Conservation (phyloP, 2,329 filamentous ascomycete genomes). For the Penicillium sp. region DNA sequence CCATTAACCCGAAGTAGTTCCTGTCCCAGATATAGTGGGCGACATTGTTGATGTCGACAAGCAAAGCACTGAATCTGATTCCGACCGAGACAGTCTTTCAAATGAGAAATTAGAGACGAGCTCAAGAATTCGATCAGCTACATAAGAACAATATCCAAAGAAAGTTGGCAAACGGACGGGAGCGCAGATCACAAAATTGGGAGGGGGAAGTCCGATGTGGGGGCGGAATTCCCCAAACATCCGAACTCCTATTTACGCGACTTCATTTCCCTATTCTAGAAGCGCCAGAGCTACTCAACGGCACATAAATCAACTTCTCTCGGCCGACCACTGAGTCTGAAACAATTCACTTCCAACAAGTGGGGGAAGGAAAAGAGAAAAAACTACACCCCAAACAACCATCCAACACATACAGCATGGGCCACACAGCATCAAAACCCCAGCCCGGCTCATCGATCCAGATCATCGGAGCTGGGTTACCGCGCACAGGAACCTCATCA, state of each 20-base stretch:
- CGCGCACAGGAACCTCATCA: slow-evolving; percentile 55
- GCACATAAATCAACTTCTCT: background rate
- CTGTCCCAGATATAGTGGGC: background rate
- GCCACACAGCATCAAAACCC: slow-evolving; percentile 21
- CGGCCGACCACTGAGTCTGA: background rate
- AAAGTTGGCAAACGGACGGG: background rate
- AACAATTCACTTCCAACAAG: background rate
- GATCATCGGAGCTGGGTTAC: slow-evolving; percentile 32
- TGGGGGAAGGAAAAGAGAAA: background rate
- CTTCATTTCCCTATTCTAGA: background rate
- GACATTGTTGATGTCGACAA: background rate
- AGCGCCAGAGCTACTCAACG: background rate
- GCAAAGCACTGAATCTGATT: background rate
- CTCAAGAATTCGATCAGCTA: no score
- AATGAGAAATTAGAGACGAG: background rate
- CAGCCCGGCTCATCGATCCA: slow-evolving; percentile 20
- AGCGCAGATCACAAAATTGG: background rate
- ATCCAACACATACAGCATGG: slow-evolving; percentile 14
- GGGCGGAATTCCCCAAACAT: background rate
- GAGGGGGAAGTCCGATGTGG: slow-evolving; percentile 1
- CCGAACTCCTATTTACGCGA: background rate
- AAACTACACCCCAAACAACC: background rate
- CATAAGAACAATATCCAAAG: no score
- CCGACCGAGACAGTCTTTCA: background rate
- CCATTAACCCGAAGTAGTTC: background rate